Base-by-base conservation (phyloP, 164 flowering plant genomes). In the Tetrastigma voinierianum region DNA sequence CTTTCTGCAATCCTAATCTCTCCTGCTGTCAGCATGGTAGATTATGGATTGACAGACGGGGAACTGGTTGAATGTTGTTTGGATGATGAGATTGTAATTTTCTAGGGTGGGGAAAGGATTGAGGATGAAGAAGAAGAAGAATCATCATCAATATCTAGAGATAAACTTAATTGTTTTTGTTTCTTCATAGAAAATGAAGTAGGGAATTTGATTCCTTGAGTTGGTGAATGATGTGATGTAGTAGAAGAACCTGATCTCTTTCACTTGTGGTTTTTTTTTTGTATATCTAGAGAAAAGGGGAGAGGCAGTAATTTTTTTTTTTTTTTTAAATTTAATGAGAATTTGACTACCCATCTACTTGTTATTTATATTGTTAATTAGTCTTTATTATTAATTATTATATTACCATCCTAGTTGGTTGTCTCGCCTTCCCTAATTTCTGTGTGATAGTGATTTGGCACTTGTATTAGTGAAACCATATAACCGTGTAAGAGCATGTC, bases 181-280 rank as follows among this genome's bases (percentile, higher is more conserved):
- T 23, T 59, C 20, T 46, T 51, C 46, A 60, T 24, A 4, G 56
- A 72, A 70, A 67, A 69, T n/a, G n/a, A 64, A 53, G 59, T 1
- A 25, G 11, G 75, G 77, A 67, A 72, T 77, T 69, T 53, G 83
- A 77, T 80, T 74, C 81, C 78, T n/a, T n/a, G n/a, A n/a, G n/a
- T 55, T 51, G n/a, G n/a, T 62, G 48, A 58, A 48, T 61, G 53
- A n/a, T n/a, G 72, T 62, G 44, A 4, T 57, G 46, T 61, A 48
- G 74, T n/a, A n/a, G n/a, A n/a, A n/a, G n/a, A 67, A 57, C 62
- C 68, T 59, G 56, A 69, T 66, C 67, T 64, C 59, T 64, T 23
- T n/a, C n/a, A n/a, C 61, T 57, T 51, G 47, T 32, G 66, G 57
- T 47, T 69, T 62, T 62, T 64, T 12, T 62, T 69, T 57, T 78